A percentile compares a stretch with the other conserved stretches of the same genome.
Conservation (phyloP, 1,139 yeast species). For the Spencermartinsiella ligniputridi region DNA sequence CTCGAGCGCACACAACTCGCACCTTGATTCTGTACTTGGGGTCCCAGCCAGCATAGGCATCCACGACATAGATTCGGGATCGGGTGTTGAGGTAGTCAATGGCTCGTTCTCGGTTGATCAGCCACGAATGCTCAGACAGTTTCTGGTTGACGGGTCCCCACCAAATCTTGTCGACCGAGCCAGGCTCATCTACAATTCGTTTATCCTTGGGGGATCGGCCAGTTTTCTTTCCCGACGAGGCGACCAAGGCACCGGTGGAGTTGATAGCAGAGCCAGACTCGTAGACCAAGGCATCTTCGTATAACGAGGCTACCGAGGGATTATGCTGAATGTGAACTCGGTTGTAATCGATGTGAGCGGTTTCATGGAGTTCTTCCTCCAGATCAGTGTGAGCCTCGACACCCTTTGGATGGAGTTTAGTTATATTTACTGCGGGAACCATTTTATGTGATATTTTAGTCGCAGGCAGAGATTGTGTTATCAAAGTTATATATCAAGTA, state of each 20-base stretch:
- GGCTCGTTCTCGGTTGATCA: conserved; percentile 93
- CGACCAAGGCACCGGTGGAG: conserved; percentile 92
- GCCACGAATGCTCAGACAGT: conserved; percentile 93
- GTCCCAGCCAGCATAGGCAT: conserved; percentile 99
- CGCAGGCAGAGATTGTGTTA: no score
- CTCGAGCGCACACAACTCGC: conserved; percentile 96
- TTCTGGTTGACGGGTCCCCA: conserved; percentile 99
- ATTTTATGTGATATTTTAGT: conserved; percentile 17
- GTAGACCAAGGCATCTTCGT: conserved; percentile 83
- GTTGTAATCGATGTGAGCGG: conserved; percentile 41
- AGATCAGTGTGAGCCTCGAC: conserved; percentile 39
- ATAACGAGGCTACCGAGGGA: conserved; percentile 87
- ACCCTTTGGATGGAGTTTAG: conserved; percentile 41
- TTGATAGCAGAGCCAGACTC: conserved; percentile 92
- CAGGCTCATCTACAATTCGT: conserved; percentile 92
- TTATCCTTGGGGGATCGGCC: conserved; percentile 99
- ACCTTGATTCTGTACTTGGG: conserved; percentile 97
- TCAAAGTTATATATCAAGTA: no score
- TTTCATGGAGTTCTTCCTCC: conserved; percentile 37
- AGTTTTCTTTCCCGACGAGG: conserved; percentile 92
- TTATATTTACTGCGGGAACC: conserved; percentile 38
- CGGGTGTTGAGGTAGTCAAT: conserved; percentile 95
- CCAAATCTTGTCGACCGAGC: conserved; percentile 84
- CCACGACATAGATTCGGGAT: conserved; percentile 90
- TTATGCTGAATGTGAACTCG: conserved; percentile 62